Evolutionary conservation across 768 basidiomycete species (phyloP).

Genomic region (Peribolospora kevripleyi): DNA sequence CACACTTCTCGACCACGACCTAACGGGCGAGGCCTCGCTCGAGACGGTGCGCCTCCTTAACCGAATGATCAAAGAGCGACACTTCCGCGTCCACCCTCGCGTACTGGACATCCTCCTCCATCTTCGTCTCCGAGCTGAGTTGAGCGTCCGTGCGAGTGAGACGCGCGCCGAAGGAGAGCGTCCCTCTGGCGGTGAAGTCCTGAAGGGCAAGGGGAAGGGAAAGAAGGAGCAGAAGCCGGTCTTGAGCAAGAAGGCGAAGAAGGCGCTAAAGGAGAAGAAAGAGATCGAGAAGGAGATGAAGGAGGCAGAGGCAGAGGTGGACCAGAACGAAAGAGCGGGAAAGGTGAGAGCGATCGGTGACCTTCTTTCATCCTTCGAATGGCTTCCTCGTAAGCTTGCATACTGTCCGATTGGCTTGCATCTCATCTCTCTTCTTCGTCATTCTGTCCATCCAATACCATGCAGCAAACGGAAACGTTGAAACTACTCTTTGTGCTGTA

Average conservation of each 20-base stretch:
- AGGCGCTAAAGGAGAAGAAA: conserved; percentile 61
- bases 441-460: not conserved
- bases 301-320: conserved; percentile 81
- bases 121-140: conserved; percentile 64
- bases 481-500: conserved; percentile 93
- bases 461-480: conserved; percentile 86
- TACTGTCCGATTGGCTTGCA: no score
- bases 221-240: conserved; percentile 41
- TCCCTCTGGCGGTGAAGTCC: conserved; percentile 10
- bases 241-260: conserved; percentile 77
- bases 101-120: conserved; percentile 62
- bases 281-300: conserved; percentile 76
- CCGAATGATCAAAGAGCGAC: conserved; percentile 82
- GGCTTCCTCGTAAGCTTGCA: not conserved
- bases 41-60: conserved; percentile 75
- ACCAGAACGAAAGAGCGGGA: conserved; percentile 62
- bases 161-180: conserved; percentile 24
- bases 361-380: not conserved
- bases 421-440: not conserved
- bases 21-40: conserved; percentile 54
- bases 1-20: conserved; percentile 57
- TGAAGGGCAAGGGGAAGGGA: conserved; percentile 31
- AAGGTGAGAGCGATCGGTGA: conserved; percentile 32
- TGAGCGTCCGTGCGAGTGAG: conserved; percentile 51
- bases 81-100: conserved; percentile 70